Evolutionary conservation across 2,329 filamentous ascomycete genomes (phyloP).

Genomic region (Diaporthe citriasiana): DNA sequence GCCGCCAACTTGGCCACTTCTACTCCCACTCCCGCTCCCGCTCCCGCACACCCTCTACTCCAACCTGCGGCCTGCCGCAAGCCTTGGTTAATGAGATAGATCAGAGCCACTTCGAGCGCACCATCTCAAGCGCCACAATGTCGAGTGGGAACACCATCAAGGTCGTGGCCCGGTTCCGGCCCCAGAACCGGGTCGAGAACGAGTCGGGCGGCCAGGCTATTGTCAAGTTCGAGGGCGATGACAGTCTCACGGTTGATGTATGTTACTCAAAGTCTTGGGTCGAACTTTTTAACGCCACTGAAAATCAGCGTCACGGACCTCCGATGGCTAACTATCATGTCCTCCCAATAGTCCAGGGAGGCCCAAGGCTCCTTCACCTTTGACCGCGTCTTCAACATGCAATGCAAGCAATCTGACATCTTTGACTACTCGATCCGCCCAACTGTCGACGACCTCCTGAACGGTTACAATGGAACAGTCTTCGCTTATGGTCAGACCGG

Average conservation of each 20-base stretch:
- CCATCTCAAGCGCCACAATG: conserved; percentile 59
- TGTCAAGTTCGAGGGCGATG: conserved; percentile 87
- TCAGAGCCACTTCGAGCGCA: conserved; percentile 45
- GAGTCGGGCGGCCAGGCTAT: conserved; percentile 92
- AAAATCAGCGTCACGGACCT: background rate
- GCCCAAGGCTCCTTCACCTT: conserved; percentile 92
- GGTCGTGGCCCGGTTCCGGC: conserved; percentile 98
- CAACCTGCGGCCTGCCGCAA: conserved; percentile 39
- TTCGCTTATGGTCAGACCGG: conserved; percentile 99
- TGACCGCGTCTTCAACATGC: conserved; percentile 97
- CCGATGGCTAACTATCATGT: conserved; percentile 11
- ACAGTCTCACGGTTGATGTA: conserved; percentile 90
- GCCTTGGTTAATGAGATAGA: conserved; percentile 47
- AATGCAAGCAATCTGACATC: conserved; percentile 89
- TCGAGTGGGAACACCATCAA: conserved; percentile 76
- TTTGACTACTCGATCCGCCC: conserved; percentile 98
- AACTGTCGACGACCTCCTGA: conserved; percentile 97
- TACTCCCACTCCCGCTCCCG: conserved; percentile 14
- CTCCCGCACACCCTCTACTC: conserved; percentile 16
- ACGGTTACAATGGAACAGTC: conserved; percentile 99
- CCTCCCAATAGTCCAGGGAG: conserved; percentile 77
- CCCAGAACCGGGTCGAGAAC: conserved; percentile 95
- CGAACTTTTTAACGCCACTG: background rate
- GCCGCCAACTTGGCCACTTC: conserved; percentile 40
- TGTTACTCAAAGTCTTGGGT: conserved; percentile 51